Conservation (phyloP, 768 basidiomycete genomes). For the Trametes meyenii region DNA sequence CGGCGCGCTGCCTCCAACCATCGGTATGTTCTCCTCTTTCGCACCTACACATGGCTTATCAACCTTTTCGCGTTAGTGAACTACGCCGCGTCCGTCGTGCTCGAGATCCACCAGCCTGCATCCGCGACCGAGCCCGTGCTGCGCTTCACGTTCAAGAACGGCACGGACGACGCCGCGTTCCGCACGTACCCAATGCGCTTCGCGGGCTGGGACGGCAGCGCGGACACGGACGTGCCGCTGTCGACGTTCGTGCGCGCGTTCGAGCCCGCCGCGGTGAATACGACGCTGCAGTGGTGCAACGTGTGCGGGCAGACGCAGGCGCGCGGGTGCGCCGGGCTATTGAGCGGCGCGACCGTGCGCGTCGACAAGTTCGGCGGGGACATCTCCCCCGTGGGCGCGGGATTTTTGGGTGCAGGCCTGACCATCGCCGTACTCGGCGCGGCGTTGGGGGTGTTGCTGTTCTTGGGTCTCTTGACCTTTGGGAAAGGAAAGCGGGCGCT, state of each 20-base stretch:
- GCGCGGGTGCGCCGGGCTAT: constrained; percentile 57
- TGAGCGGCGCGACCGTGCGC: constrained; percentile 36
- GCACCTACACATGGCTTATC: not conserved
- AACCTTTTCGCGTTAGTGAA: constrained; percentile 45
- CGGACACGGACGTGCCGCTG: constrained; percentile 52
- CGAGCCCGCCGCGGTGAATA: constrained; percentile 51
- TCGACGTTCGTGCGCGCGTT: constrained; percentile 50
- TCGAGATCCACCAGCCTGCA: constrained; percentile 59
- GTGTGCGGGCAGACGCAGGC: constrained; percentile 58
- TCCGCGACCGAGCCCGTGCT: constrained; percentile 52
- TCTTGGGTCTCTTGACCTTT: constrained; percentile 19
- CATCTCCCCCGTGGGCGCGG: constrained; percentile 62
- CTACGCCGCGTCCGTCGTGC: constrained; percentile 58
- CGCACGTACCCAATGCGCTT: constrained; percentile 46
- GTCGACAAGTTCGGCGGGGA: constrained; percentile 35
- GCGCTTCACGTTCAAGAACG: constrained; percentile 73
- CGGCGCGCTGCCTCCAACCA: constrained; percentile 56
- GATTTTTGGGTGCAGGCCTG: constrained; percentile 64
- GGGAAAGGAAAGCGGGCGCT: constrained; percentile 4
- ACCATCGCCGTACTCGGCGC: constrained; percentile 22
- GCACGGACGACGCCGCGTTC: constrained; percentile 51
- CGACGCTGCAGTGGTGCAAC: constrained; percentile 59
- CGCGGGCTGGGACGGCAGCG: constrained; percentile 40
- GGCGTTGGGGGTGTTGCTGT: constrained; percentile 18
- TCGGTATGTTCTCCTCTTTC: constrained; percentile 44